These are phyloP conservation scores for Citeromyces nyonsensis DNA, from an alignment of 805 yeast genomes.

Conservation along the genomic window DNA sequence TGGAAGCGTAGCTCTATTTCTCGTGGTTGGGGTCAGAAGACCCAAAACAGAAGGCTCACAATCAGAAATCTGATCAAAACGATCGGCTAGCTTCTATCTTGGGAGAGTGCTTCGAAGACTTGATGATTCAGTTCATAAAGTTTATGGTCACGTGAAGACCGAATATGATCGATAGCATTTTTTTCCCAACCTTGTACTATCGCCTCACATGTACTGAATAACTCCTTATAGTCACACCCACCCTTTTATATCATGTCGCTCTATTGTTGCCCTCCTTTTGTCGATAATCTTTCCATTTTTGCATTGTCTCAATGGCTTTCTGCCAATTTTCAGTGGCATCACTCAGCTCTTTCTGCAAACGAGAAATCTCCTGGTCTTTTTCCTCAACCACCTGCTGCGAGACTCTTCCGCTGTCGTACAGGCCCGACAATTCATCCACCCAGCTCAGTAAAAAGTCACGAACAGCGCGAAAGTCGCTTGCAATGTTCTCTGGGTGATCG, in stretches of 20 bases:
- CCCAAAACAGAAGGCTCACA: no score
- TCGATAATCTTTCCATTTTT: conserved; percentile 10
- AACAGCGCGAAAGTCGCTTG: background rate
- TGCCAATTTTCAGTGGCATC: conserved; percentile 10
- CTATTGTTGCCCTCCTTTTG: conserved; percentile 4
- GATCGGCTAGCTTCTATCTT: no score
- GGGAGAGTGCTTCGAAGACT: no score
- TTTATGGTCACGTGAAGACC: no score
- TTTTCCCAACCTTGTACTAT: no score
- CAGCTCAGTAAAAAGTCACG: background rate
- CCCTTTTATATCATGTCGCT: conserved; percentile 2
- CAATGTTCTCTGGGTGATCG: background rate
- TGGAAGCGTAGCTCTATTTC: no score
- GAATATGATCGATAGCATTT: no score
- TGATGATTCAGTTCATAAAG: no score
- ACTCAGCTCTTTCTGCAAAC: conserved; percentile 7
- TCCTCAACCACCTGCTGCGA: conserved; percentile 3
- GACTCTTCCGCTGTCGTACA: background rate
- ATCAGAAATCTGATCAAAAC: no score
- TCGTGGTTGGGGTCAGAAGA: no score
- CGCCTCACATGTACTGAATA: no score
- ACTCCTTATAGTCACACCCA: no score
- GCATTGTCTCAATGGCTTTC: conserved; percentile 10
- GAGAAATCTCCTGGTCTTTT: conserved; percentile 4
- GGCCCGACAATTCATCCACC: background rate